Percentiles rank a stretch among this genome's conserved stretches.
Evolutionary conservation across 768 basidiomycete species (phyloP).

Genomic region (Sporobolomyces phaffii): DNA sequence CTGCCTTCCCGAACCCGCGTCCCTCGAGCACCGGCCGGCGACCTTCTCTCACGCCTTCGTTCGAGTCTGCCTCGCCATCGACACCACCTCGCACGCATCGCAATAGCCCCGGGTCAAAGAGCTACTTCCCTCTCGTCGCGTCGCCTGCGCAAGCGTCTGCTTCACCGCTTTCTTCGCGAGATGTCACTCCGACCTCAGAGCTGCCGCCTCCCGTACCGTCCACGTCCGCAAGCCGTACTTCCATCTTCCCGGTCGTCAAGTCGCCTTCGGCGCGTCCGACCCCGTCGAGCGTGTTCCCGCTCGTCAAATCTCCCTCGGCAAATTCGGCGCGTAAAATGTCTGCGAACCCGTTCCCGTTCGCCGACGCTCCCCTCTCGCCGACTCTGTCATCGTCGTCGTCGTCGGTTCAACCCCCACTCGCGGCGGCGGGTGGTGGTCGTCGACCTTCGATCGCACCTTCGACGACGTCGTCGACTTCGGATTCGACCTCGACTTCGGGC

Average conservation of each 20-base stretch:
- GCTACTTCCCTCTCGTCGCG: conserved; percentile 20
- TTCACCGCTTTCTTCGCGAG: background rate
- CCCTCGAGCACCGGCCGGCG: background rate
- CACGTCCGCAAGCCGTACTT: too few species aligned
- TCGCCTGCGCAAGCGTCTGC: background rate
- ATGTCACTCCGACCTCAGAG: background rate
- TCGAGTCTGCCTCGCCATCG: background rate
- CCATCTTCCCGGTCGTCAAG: conserved; percentile 17
- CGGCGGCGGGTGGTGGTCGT: too few species aligned
- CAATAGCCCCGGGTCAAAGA: background rate
- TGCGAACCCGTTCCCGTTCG: background rate
- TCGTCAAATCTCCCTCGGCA: conserved; percentile 5
- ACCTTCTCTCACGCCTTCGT: background rate
- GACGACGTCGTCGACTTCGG: background rate
- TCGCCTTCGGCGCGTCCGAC: background rate
- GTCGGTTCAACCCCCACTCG: background rate
- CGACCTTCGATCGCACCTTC: background rate
- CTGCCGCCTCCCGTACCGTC: background rate
- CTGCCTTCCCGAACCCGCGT: background rate
- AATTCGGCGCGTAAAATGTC: background rate
- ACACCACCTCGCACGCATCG: background rate
- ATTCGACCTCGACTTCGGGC: background rate
- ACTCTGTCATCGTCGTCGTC: background rate
- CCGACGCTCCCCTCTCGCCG: background rate
- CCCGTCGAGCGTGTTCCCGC: conserved; percentile 1